These are phyloP conservation scores for Microdochium nivale DNA, from an alignment of 2,329 filamentous ascomycete species.

Conservation along the genomic window DNA sequence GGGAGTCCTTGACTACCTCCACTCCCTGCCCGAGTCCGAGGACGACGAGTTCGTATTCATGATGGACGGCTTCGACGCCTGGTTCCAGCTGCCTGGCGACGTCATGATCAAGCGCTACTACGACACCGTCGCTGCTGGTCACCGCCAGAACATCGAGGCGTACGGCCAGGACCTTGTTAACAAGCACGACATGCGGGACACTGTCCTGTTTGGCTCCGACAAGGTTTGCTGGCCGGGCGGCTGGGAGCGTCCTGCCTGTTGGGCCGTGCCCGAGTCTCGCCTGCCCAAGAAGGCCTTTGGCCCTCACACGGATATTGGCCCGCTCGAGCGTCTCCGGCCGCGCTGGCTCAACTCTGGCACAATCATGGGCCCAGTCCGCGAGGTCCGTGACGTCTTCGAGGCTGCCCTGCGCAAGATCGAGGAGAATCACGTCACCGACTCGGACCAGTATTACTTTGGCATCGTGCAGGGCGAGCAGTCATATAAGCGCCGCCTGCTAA, in stretches of 20 bases:
- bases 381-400: conserved; percentile 20
- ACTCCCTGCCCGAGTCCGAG: conserved; percentile 24
- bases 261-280: conserved; percentile 26
- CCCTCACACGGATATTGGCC: conserved; percentile 18
- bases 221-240: conserved; percentile 34
- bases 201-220: conserved; percentile 34
- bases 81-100: conserved; percentile 57
- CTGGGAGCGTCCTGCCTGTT: conserved; percentile 26
- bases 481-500: conserved; percentile 23
- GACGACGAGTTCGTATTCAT: conserved; percentile 55
- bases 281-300: conserved; percentile 25
- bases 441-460: conserved; percentile 34
- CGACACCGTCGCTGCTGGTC: conserved; percentile 39
- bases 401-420: conserved; percentile 21
- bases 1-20: conserved; percentile 5
- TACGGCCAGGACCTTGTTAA: conserved; percentile 32
- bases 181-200: conserved; percentile 22
- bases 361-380: conserved; percentile 28
- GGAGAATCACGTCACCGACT: conserved; percentile 24
- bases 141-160: conserved; percentile 37
- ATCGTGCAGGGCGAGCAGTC: conserved; percentile 34
- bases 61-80: conserved; percentile 54
- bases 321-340: conserved; percentile 21
- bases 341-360: conserved; percentile 38
- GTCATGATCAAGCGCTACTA: conserved; percentile 56